These are phyloP conservation scores for Diaporthe citri DNA, from an alignment of 2,329 filamentous ascomycete genomes.

Conservation along the genomic window DNA sequence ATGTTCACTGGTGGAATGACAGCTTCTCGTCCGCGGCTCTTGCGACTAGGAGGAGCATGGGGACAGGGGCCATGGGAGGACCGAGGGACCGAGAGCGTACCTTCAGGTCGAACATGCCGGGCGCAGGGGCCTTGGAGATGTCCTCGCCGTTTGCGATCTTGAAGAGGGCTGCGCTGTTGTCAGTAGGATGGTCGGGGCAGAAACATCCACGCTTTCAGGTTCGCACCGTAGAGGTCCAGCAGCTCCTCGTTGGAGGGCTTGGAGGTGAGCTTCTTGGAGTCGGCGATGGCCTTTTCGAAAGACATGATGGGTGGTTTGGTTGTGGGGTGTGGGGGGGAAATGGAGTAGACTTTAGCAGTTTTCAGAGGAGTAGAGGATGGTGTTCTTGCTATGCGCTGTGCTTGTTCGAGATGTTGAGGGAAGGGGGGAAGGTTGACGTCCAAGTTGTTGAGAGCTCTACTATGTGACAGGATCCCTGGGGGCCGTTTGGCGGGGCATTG, in stretches of 20 bases:
- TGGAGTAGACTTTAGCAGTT: not conserved
- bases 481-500: conserved; percentile 22
- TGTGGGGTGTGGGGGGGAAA: not conserved
- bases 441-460: conserved; percentile 25
- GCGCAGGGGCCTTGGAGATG: conserved; percentile 65
- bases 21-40: not conserved
- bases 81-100: conserved; percentile 53
- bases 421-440: not conserved
- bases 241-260: conserved; percentile 76
- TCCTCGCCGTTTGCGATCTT: conserved; percentile 71
- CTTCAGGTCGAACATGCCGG: conserved; percentile 79
- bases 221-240: conserved; percentile 71
- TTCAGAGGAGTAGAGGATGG: not conserved
- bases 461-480: not conserved
- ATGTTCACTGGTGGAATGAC: not conserved
- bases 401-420: conserved; percentile 18
- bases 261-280: conserved; percentile 76
- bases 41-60: conserved; percentile 18
- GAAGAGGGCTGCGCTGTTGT: conserved; percentile 62
- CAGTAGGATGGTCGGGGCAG: not conserved
- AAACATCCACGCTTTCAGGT: not conserved
- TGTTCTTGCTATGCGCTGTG: not conserved
- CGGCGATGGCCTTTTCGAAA: conserved; percentile 69
- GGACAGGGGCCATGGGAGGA: not conserved
- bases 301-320: conserved; percentile 52